Evolutionary conservation across 2,329 filamentous ascomycete genomes (phyloP), one percentile per base, ranked within the genome.

Genomic region (Fusarium udum): DNA sequence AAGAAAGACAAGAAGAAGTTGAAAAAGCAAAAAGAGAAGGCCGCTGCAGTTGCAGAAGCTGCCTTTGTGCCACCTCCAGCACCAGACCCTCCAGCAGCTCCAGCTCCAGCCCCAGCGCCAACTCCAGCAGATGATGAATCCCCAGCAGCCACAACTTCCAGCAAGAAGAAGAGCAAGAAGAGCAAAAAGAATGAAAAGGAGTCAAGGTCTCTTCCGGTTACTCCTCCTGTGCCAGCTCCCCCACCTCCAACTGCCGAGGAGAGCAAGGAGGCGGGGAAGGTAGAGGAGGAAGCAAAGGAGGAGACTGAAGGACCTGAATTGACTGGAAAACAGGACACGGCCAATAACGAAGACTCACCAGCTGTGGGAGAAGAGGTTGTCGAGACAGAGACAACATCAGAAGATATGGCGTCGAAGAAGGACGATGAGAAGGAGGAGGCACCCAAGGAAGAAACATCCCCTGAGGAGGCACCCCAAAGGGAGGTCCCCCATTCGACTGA

Each of bases 101-200:
- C 55, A 55, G 61, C 64, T 39, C 57, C 55, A 55, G 64, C 64
- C 28, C 53, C 55, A 26, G n/a, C n/a, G 15, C 53, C 53, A 53
- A 59, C 62, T 37, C 57, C 43, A 55, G 67, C 46, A 31, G 64
- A 64, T 49, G 70, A 72, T 32, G 59, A 73, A 42, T 39, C 49
- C 14, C 24, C 64, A 58, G 20, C 34, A 51, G 14, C 32, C 37
- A 28, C 72, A 51, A 53, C 74, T 32, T 60, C 75, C 43, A 32
- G 49, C 39, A 74, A 69, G 63, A 72, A 72, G 55, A 71, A 64
- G 46, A 64, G 15, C n/a, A 79, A 79, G 69, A 79, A 77, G 70
- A 58, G 34, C 32, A 79, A 78, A 74, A 75, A 75, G 57, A 67
- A 66, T 36, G 55, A 74, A 20, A 67, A 59, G 18, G 61, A 71